phyloP scores from a whole-genome alignment of 495 filamentous ascomycete species.

The Lophium mytilinum region DNA sequence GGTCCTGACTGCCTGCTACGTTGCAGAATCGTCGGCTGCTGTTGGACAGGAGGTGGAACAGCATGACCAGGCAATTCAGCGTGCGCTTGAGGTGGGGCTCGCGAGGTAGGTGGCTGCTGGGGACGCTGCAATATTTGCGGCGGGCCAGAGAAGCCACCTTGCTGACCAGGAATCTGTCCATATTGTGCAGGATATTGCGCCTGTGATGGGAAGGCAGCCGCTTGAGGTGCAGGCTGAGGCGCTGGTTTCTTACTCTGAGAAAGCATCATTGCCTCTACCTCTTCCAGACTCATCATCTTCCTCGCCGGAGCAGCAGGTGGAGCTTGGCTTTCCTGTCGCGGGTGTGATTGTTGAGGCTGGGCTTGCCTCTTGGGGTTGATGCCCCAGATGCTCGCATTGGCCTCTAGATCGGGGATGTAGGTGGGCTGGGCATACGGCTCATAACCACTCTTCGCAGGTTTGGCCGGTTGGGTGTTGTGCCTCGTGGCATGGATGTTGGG shows the following conservation, averaged over 20 bases:
- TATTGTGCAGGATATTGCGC: background rate
- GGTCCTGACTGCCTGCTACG: slow-evolving; percentile 37
- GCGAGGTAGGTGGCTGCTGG: slow-evolving; percentile 18
- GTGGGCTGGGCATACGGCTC: slow-evolving; percentile 75
- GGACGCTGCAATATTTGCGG: slow-evolving; percentile 36
- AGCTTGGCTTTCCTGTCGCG: slow-evolving; percentile 12
- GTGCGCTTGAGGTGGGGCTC: slow-evolving; percentile 15
- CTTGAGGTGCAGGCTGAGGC: background rate
- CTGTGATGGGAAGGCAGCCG: slow-evolving; percentile 6
- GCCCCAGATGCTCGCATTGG: slow-evolving; percentile 90
- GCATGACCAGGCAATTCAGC: slow-evolving; percentile 37
- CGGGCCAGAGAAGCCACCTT: slow-evolving; percentile 10
- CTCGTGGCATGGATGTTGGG: slow-evolving; percentile 27
- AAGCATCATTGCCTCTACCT: slow-evolving; percentile 91
- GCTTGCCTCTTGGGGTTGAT: slow-evolving; percentile 54
- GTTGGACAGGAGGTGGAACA: slow-evolving; percentile 30
- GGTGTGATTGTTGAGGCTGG: slow-evolving; percentile 14
- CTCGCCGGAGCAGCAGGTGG: slow-evolving; percentile 30
- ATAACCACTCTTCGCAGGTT: slow-evolving; percentile 68
- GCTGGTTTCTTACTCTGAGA: slow-evolving; percentile 51
- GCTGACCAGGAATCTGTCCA: slow-evolving; percentile 9
- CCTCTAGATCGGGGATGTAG: slow-evolving; percentile 76
- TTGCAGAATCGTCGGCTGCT: slow-evolving; percentile 43
- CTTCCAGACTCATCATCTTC: slow-evolving; percentile 93
- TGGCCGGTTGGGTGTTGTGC: slow-evolving; percentile 13